Percentiles rank a stretch among this genome's conserved stretches.
These are phyloP conservation scores for Quaeritorhiza haematococci DNA, from an alignment of 371 early-diverging fungal genomes.

Conservation along the genomic window DNA sequence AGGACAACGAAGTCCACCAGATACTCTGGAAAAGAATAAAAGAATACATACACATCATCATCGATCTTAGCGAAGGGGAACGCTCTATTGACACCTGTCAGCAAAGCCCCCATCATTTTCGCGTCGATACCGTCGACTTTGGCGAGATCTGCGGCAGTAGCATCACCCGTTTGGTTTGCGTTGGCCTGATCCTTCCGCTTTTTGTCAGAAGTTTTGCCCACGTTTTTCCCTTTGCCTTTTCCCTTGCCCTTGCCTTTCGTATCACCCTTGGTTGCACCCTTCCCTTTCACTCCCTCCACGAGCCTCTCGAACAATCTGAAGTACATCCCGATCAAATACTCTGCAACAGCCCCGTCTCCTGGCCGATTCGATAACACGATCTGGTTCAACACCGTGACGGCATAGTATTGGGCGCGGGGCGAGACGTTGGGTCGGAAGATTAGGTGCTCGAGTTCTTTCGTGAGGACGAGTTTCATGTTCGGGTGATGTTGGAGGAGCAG, in stretches of 20 bases:
- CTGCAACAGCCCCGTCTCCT: constrained; percentile 59
- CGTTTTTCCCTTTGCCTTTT: constrained; percentile 11
- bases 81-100: constrained; percentile 94
- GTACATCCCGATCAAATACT: constrained; percentile 79
- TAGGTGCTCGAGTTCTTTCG: constrained; percentile 80
- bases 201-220: background rate
- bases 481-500: constrained; percentile 72
- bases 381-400: constrained; percentile 85
- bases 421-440: constrained; percentile 65
- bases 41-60: constrained; percentile 55
- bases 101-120: constrained; percentile 84
- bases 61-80: constrained; percentile 85
- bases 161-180: background rate
- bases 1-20: background rate
- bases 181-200: constrained; percentile 4
- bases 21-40: background rate
- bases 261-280: background rate
- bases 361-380: constrained; percentile 73
- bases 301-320: constrained; percentile 84
- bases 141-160: constrained; percentile 32
- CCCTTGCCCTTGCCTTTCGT: constrained; percentile 31
- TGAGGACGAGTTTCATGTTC: constrained; percentile 83
- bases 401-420: constrained; percentile 74
- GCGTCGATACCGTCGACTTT: constrained; percentile 62
- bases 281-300: constrained; percentile 26